Base-by-base conservation (phyloP, 164 flowering plant species). In the Aristolochia contorta region DNA sequence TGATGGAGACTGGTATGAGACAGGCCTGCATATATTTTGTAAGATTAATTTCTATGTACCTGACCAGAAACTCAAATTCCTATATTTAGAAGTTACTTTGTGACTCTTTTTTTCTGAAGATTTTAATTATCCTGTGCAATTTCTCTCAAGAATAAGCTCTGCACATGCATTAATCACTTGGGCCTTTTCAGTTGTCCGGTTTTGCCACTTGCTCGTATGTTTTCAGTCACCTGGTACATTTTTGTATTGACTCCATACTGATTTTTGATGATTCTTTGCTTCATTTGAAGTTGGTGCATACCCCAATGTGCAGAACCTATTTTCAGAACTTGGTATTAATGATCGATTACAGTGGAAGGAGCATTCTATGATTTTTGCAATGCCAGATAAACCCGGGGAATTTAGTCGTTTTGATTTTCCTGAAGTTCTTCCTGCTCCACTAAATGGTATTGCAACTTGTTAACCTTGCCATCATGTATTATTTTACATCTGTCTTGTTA, bases 311-410 rank as follows among this genome's bases (percentile, higher is more conserved):
- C 99, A 93, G 72, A 93, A 86, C 75, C 74, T 93, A 69, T 88
- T 93, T 77, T 91, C 95, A 58, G 99, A 93, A 68, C 91, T 90
- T 67, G 96, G 93, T 19, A 93, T 93, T 50, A 80, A 83, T 72
- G 99, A 93, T 71, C 82, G 96, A 56, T 68, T 93, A 76, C 99
- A 90, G 69, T 93, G 99, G 99, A 93, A 93, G 77, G 99, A 91
- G 79, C 99, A 93, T 67, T 90, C 99, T 14, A 93, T 93, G 99
- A 90, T 93, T 64, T 93, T 93, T 79, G 96, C 97, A 10, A 88
- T 88, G 96, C 99, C 99, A 63, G 83, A 72, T 71, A 93, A 90
- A 71, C 97, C 97, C 27, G 99, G 97, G 54, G 84, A 88, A 61
- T 93, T 88, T 76, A 93, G 99, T 72, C 80, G 99, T 47, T 93